Base-by-base conservation (phyloP, 2,329 filamentous ascomycete species). In the Neoascochyta sp. region DNA sequence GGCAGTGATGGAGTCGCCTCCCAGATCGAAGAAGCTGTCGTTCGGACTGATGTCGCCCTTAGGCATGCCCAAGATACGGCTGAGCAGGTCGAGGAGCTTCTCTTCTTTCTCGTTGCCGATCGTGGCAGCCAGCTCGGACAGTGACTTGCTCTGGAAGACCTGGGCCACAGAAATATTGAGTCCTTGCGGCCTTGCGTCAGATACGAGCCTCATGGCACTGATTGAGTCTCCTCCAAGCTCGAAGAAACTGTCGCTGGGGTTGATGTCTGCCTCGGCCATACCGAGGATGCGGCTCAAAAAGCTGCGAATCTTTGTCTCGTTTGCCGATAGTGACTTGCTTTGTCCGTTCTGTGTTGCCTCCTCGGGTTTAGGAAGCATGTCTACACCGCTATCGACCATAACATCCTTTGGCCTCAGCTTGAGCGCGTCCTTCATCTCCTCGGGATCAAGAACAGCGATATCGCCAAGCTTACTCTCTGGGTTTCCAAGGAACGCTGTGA, bases 91-190 rank as follows among this genome's bases (percentile, higher is more conserved):
- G 3, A 50, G 27, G 3, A 64, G 36, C 32, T 51, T 59, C 3
- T 52, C 45, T 24, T 60, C 53, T n/a, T 49, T 58, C 16, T 45
- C 41, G 11, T 51, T 56, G 7, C 43, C 38, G 52, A 78, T 45
- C 1, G 64, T 60, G 24, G 65, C 67, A 3, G 77, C 75, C 54
- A 80, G 73, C 32, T 79, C 74, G 29, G 61, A 43, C 5, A 74
- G 52, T 12, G 65, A 56, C 63, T 65, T 43, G 25, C 52, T 55
- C 11, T 53, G 45, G 45, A 73, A 71, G 13, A 69, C 61, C 24
- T 67, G 61, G 4, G 62, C 57, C 3, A 73, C 69, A 0, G 58
- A 63, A 2, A 71, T 39, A 9, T 46, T 47, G 6, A 65, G 38
- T 3, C 62, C 62, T 20, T 58, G 45, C 2, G 47, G 29, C 6